Conservation (phyloP, 371 early-diverging fungal species). For the Parasitella parasitica region DNA sequence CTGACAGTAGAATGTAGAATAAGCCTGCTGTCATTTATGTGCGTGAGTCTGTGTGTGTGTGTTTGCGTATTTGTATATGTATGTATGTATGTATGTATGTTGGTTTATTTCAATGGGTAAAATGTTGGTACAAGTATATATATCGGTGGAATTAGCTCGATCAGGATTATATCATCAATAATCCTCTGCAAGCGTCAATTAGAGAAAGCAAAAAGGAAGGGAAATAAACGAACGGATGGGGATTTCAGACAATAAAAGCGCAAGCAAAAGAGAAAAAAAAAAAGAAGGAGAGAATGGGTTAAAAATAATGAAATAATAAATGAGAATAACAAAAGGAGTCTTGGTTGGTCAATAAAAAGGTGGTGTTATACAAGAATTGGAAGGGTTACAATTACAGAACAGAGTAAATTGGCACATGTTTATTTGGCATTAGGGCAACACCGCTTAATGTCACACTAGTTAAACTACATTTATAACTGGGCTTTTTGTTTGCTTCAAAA, state of each 20-base stretch:
- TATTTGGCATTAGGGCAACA: constrained; percentile 7
- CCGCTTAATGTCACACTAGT: constrained; percentile 16
- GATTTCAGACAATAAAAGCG: neutral
- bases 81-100: neutral
- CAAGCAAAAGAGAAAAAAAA: neutral
- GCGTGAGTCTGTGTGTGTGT: neutral
- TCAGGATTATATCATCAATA: too few species aligned
- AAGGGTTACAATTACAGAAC: constrained; percentile 58
- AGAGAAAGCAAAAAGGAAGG: neutral
- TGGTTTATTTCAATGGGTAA: too few species aligned
- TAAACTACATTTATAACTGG: neutral
- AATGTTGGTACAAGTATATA: neutral
- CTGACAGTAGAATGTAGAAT: neutral
- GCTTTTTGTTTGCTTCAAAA: neutral
- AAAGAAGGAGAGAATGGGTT: neutral
- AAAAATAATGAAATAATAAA: neutral
- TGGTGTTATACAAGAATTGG: constrained; percentile 22
- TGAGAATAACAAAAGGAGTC: neutral
- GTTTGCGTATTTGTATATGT: too few species aligned
- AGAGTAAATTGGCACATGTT: constrained; percentile 56
- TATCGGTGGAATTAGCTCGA: neutral
- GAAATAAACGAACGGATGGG: neutral
- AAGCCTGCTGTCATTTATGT: neutral
- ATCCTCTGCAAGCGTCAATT: neutral
- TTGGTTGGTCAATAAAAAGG: neutral